These are phyloP conservation scores for Hypoxylon trugodes DNA, from an alignment of 495 filamentous ascomycete genomes.

Conservation along the genomic window DNA sequence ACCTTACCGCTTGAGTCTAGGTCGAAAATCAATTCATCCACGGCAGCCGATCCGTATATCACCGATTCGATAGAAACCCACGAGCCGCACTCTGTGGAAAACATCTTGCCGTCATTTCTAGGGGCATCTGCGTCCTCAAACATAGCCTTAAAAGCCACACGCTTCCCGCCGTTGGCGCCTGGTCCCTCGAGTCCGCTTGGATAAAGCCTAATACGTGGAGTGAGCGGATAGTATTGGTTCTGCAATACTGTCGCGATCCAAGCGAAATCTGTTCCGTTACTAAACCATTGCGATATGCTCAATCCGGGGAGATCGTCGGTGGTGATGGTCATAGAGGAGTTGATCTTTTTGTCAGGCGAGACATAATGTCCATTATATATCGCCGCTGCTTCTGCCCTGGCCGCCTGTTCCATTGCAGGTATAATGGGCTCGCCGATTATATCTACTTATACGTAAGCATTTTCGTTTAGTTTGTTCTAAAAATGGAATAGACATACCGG, in stretches of 20 bases:
- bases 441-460: conserved; percentile 31
- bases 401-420: conserved; percentile 48
- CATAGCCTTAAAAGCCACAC: conserved; percentile 53
- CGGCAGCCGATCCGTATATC: conserved; percentile 40
- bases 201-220: conserved; percentile 51
- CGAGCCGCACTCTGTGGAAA: conserved; percentile 44
- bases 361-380: conserved; percentile 53
- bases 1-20: conserved; percentile 38
- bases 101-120: conserved; percentile 40
- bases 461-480: background rate
- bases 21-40: conserved; percentile 45
- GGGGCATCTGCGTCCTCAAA: conserved; percentile 50
- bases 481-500: conserved; percentile 27
- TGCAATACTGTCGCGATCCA: conserved; percentile 44
- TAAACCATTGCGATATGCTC: conserved; percentile 57
- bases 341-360: conserved; percentile 37
- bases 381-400: conserved; percentile 49
- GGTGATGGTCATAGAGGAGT: conserved; percentile 55
- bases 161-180: conserved; percentile 40
- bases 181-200: conserved; percentile 51
- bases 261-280: conserved; percentile 59
- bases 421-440: conserved; percentile 46
- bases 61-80: conserved; percentile 42
- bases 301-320: conserved; percentile 55
- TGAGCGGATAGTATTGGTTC: conserved; percentile 39